Conservation (phyloP, 2,329 filamentous ascomycete species). For the Sarocladium brachiariae region DNA sequence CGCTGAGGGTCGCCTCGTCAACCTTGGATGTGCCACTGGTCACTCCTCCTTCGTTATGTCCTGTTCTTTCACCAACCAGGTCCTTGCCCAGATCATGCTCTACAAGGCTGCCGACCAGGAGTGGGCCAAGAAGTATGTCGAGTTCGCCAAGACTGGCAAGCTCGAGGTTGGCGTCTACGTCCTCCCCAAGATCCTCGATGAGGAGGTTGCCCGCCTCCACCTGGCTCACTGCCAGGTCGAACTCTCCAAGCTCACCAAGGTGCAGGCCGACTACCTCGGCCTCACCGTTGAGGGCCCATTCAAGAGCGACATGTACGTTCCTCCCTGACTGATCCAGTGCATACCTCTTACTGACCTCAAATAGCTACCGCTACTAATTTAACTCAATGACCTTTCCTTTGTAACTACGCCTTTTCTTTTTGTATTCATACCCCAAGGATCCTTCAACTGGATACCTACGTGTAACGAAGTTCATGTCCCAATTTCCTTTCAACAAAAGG, state of each 20-base stretch:
- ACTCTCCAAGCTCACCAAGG: slow-evolving; percentile 75
- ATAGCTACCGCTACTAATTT: slow-evolving; percentile 39
- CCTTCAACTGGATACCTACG: slow-evolving; percentile 34
- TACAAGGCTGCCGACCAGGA: slow-evolving; percentile 86
- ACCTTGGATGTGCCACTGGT: slow-evolving; percentile 97
- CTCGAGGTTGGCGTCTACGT: slow-evolving; percentile 87
- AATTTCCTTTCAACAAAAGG: slow-evolving; percentile 20
- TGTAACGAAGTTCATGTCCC: slow-evolving; percentile 24
- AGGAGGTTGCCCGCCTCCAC: slow-evolving; percentile 95
- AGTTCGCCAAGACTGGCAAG: slow-evolving; percentile 90
- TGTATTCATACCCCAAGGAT: slow-evolving; percentile 27
- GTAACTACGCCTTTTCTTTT: slow-evolving; percentile 16
- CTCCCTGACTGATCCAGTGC: neutral
- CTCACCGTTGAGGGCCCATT: slow-evolving; percentile 81
- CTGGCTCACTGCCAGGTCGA: slow-evolving; percentile 90
- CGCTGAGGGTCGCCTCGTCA: slow-evolving; percentile 97
- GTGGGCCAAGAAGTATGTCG: slow-evolving; percentile 90
- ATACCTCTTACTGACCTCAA: slow-evolving; percentile 13
- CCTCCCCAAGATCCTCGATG: slow-evolving; percentile 96
- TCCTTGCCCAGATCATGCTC: slow-evolving; percentile 97
- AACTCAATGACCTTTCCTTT: slow-evolving; percentile 13
- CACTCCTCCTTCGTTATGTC: slow-evolving; percentile 99
- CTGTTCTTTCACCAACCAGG: slow-evolving; percentile 99
- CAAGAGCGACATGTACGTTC: slow-evolving; percentile 84
- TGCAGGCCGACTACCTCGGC: slow-evolving; percentile 93